Conservation (phyloP, 495 filamentous ascomycete species). For the Penicillium tannophilum region DNA sequence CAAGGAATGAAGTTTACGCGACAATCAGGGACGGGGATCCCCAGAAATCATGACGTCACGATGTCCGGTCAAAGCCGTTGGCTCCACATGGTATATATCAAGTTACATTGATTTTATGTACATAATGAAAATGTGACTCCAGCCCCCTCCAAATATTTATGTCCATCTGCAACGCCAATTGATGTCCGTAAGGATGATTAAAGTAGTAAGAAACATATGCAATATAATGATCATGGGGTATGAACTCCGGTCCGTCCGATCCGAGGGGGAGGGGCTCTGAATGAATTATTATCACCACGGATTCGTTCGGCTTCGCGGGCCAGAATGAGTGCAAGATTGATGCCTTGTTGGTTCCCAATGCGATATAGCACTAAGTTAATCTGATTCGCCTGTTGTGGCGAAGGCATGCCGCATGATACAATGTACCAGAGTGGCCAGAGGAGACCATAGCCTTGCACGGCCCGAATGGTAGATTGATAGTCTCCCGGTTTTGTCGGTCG, state of each 20-base stretch:
- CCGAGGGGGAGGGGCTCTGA: background rate
- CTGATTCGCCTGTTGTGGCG: conserved; percentile 31
- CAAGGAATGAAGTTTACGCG: background rate
- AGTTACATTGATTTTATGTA: conserved; percentile 7
- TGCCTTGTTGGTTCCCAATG: conserved; percentile 39
- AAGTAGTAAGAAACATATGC: background rate
- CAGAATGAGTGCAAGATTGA: conserved; percentile 41
- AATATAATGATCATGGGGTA: background rate
- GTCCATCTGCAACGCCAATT: background rate
- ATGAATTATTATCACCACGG: background rate
- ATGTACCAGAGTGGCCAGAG: conserved; percentile 51
- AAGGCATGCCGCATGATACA: conserved; percentile 39
- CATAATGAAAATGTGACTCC: conserved; percentile 1
- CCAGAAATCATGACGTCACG: conserved; percentile 25
- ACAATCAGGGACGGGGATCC: background rate
- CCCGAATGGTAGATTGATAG: conserved; percentile 28
- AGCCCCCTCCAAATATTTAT: background rate
- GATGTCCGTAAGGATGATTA: background rate
- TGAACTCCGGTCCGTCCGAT: background rate
- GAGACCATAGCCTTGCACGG: conserved; percentile 38
- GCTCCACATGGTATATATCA: conserved; percentile 2
- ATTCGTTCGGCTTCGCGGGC: conserved; percentile 30
- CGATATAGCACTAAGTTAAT: conserved; percentile 31
- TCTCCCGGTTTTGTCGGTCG: conserved; percentile 23
- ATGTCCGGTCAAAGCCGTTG: conserved; percentile 20